Evolutionary conservation across 805 yeast genomes (phyloP).

Genomic region (Sugiyamaella chiloensis): DNA sequence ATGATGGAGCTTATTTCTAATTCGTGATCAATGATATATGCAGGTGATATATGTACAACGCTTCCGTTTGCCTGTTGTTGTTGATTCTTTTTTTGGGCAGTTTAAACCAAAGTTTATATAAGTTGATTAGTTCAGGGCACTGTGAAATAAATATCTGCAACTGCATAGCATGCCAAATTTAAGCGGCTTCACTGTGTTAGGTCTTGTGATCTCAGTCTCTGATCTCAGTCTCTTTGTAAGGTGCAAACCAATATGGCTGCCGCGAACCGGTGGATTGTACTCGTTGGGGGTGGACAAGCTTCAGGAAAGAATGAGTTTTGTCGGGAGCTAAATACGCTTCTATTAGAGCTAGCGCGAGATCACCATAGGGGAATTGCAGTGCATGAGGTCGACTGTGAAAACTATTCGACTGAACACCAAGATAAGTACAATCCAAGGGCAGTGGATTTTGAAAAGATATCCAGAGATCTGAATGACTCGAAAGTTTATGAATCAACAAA

Average conservation of each 20-base stretch:
- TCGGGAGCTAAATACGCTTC: constrained; percentile 36
- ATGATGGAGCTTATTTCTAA: background rate
- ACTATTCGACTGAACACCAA: constrained; percentile 31
- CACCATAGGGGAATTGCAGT: constrained; percentile 25
- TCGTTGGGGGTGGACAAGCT: constrained; percentile 63
- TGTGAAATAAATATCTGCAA: no score
- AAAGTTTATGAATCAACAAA: background rate
- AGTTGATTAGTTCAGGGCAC: no score
- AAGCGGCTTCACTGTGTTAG: no score
- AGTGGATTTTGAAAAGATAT: constrained; percentile 35
- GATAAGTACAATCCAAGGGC: constrained; percentile 25
- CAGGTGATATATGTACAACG: no score
- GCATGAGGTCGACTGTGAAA: constrained; percentile 44
- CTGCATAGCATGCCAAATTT: no score
- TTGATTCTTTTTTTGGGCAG: no score
- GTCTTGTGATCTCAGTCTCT: no score
- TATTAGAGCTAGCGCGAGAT: constrained; percentile 26
- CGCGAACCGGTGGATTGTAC: constrained; percentile 37
- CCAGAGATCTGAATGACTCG: constrained; percentile 19
- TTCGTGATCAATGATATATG: no score
- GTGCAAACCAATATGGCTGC: no score
- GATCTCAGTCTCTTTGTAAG: no score
- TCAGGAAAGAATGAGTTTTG: constrained; percentile 47
- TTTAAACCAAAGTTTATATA: no score
- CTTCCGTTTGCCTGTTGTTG: no score